A percentile compares a stretch with the other conserved stretches of the same genome.
Evolutionary conservation across 129 eudicot genomes (phyloP).

Genomic region (Glebionis coronaria): DNA sequence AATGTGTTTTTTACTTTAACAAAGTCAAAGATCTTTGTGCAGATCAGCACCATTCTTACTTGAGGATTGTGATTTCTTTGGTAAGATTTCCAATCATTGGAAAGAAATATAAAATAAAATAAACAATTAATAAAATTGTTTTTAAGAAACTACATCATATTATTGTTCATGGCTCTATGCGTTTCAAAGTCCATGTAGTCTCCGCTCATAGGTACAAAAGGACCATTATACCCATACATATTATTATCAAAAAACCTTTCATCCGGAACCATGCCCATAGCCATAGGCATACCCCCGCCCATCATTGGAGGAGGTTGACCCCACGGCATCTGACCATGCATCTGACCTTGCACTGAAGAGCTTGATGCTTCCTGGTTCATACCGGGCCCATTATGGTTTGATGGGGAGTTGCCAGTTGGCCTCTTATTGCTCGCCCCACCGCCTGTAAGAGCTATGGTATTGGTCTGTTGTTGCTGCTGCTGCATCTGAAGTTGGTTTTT

Average conservation of each 20-base stretch:
- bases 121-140: constrained; percentile 12
- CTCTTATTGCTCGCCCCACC: constrained; percentile 48
- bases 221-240: constrained; percentile 67
- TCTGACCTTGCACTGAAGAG: constrained; percentile 44
- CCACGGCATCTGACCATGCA: constrained; percentile 66
- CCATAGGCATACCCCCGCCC: constrained; percentile 46
- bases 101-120: constrained; percentile 1
- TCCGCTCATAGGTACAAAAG: constrained; percentile 54
- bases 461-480: constrained; percentile 37
- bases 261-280: constrained; percentile 48
- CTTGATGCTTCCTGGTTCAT: constrained; percentile 75
- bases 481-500: constrained; percentile 89
- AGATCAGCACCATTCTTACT: constrained; percentile 10
- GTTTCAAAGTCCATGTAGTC: constrained; percentile 70
- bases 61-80: not conserved
- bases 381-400: constrained; percentile 39
- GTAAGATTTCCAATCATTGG: constrained; percentile 13
- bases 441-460: constrained; percentile 62
- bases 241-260: constrained; percentile 61
- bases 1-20: constrained; percentile 13
- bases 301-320: constrained; percentile 54
- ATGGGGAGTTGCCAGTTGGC: constrained; percentile 62
- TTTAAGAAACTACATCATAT: constrained; percentile 43
- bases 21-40: constrained; percentile 26
- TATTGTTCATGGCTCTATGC: constrained; percentile 62